phyloP scores from a whole-genome alignment of 2,329 filamentous ascomycete genomes.

The Ophiocordyceps camponoti-rufipedis region DNA sequence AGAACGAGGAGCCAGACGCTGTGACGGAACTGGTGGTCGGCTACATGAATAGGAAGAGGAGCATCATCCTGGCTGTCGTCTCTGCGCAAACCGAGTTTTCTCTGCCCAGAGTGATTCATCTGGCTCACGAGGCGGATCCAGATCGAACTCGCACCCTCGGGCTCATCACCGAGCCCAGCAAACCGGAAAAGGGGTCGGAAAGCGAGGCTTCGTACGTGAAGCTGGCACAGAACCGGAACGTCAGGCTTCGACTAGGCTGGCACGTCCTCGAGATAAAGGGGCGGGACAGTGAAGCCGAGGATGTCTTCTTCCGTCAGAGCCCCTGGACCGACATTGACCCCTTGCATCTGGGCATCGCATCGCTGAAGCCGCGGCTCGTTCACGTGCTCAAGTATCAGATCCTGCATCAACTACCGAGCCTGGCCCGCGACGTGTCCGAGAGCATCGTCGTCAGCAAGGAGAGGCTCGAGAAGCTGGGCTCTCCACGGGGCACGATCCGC shows the following conservation, averaged over 20 bases:
- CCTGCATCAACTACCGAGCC: constrained; percentile 21
- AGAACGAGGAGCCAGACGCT: constrained; percentile 23
- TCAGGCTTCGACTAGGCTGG: constrained; percentile 31
- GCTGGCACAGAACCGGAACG: constrained; percentile 25
- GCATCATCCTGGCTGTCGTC: constrained; percentile 41
- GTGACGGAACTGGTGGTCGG: constrained; percentile 27
- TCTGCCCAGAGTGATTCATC: constrained; percentile 35
- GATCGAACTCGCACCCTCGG: constrained; percentile 27
- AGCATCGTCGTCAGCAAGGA: constrained; percentile 15
- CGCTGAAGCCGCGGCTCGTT: constrained; percentile 30
- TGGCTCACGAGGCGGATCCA: constrained; percentile 13
- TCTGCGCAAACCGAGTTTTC: constrained; percentile 36
- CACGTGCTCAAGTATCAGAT: constrained; percentile 30
- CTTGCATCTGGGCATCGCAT: constrained; percentile 24
- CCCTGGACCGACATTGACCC: constrained; percentile 18
- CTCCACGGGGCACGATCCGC: constrained; percentile 20
- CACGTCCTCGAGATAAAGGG: constrained; percentile 28
- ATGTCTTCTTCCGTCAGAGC: constrained; percentile 22
- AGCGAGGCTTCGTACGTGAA: constrained; percentile 20
- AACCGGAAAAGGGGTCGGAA: constrained; percentile 12
- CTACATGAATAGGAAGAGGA: constrained; percentile 38
- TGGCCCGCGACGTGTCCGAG: constrained; percentile 23
- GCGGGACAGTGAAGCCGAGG: constrained; percentile 14
- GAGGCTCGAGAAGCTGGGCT: constrained; percentile 27
- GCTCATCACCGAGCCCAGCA: constrained; percentile 38